These are phyloP conservation scores for Aspergillus panamensis DNA, from an alignment of 495 filamentous ascomycete genomes.

Conservation along the genomic window DNA sequence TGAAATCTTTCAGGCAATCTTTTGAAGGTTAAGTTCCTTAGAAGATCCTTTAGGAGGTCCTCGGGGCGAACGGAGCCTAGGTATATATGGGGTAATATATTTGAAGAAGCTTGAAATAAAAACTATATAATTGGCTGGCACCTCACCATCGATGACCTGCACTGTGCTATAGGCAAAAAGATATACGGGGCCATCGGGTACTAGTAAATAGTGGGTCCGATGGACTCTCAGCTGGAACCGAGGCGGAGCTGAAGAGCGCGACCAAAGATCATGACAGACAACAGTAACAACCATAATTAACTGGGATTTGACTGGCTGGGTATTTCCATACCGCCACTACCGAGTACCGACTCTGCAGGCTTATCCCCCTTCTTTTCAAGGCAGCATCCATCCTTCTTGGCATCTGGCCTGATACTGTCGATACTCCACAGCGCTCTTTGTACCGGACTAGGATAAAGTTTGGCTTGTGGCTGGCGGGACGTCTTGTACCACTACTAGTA, in stretches of 20 bases:
- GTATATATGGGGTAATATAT: too few relatives aligned
- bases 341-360: conserved; percentile 4
- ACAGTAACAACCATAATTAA: neutral
- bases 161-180: too few relatives aligned
- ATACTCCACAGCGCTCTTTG: conserved; percentile 1
- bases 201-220: too few relatives aligned
- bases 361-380: conserved; percentile 9
- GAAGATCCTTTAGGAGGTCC: too few relatives aligned
- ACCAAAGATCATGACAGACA: neutral
- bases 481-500: too few relatives aligned
- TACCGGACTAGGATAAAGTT: neutral
- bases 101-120: too few relatives aligned
- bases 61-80: too few relatives aligned
- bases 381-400: conserved; percentile 11
- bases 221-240: neutral
- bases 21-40: too few relatives aligned
- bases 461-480: conserved; percentile 16
- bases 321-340: neutral
- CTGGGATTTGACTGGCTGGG: neutral
- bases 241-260: neutral
- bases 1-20: too few relatives aligned
- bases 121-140: too few relatives aligned
- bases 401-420: neutral
- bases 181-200: too few relatives aligned
- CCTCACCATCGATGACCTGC: too few relatives aligned